Evolutionary conservation across 2,329 filamentous ascomycete genomes (phyloP).

Genomic region (Phaeosphaeriaceae sp.): DNA sequence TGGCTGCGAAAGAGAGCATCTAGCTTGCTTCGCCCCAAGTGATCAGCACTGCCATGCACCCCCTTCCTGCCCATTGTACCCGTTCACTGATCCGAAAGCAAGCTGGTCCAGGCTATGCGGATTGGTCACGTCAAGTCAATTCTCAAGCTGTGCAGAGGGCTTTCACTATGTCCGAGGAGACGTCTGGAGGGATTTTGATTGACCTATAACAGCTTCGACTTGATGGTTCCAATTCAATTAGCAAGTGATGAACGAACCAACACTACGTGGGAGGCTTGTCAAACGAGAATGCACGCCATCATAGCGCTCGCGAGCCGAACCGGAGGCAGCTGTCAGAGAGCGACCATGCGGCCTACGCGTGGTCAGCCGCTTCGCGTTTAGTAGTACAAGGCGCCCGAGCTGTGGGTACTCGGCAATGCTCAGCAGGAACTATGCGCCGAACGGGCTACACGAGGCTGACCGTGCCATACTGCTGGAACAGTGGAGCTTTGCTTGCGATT

Average conservation of each 20-base stretch:
- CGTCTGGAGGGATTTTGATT: neutral
- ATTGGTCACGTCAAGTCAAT: neutral
- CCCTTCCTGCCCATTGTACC: conserved; percentile 17
- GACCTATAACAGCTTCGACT: neutral
- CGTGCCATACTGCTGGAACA: conserved; percentile 11
- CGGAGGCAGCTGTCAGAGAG: conserved; percentile 41
- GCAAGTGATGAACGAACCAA: neutral
- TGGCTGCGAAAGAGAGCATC: conserved; percentile 29
- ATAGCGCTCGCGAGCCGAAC: conserved; percentile 33
- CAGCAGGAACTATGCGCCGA: conserved; percentile 38
- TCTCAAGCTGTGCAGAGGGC: neutral
- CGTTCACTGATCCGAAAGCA: conserved; percentile 6
- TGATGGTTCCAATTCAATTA: neutral
- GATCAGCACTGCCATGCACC: conserved; percentile 19
- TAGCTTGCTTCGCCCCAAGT: conserved; percentile 25
- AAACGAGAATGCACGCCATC: neutral
- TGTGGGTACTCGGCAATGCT: conserved; percentile 12
- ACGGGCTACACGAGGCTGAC: conserved; percentile 23
- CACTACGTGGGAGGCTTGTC: neutral
- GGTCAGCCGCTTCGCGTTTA: conserved; percentile 26
- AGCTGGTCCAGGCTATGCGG: neutral
- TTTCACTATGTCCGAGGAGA: neutral
- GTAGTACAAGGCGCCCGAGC: conserved; percentile 23
- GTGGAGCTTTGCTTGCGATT: neutral
- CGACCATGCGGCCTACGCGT: conserved; percentile 40